Percentiles rank a stretch among this genome's conserved stretches.
Conservation (phyloP, 2,329 filamentous ascomycete genomes). For the Xylaria multiplex region DNA sequence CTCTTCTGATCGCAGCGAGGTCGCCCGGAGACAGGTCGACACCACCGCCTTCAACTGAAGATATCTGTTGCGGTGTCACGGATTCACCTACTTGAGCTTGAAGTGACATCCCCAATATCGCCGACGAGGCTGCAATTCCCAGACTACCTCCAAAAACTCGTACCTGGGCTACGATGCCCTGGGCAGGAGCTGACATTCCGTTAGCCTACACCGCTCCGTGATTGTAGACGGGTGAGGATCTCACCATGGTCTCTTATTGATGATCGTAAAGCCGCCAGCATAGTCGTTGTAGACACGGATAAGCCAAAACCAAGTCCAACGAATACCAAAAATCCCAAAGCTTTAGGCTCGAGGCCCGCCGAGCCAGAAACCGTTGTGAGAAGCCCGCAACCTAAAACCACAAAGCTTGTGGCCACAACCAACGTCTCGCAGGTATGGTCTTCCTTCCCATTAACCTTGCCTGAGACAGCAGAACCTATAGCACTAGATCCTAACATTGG, state of each 20-base stretch:
- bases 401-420: conserved; percentile 53
- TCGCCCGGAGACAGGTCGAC: conserved; percentile 45
- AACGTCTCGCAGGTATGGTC: conserved; percentile 58
- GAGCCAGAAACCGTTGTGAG: conserved; percentile 54
- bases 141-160: conserved; percentile 64
- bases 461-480: conserved; percentile 56
- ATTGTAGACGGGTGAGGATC: conserved; percentile 28
- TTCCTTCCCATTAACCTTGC: conserved; percentile 55
- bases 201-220: conserved; percentile 32
- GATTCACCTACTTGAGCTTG: conserved; percentile 46
- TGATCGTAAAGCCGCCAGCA: conserved; percentile 56
- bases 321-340: conserved; percentile 61
- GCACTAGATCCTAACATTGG: conserved; percentile 63
- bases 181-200: conserved; percentile 56
- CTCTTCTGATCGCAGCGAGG: conserved; percentile 49
- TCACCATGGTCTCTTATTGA: conserved; percentile 59
- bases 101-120: conserved; percentile 54
- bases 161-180: conserved; percentile 63
- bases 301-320: conserved; percentile 65
- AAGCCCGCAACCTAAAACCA: conserved; percentile 59
- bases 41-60: conserved; percentile 35
- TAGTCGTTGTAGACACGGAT: conserved; percentile 59
- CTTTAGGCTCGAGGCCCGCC: conserved; percentile 54
- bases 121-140: conserved; percentile 63
- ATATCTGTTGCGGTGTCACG: conserved; percentile 46